These are phyloP conservation scores for Clonostachys solani DNA, from an alignment of 2,329 filamentous ascomycete genomes.

Conservation along the genomic window DNA sequence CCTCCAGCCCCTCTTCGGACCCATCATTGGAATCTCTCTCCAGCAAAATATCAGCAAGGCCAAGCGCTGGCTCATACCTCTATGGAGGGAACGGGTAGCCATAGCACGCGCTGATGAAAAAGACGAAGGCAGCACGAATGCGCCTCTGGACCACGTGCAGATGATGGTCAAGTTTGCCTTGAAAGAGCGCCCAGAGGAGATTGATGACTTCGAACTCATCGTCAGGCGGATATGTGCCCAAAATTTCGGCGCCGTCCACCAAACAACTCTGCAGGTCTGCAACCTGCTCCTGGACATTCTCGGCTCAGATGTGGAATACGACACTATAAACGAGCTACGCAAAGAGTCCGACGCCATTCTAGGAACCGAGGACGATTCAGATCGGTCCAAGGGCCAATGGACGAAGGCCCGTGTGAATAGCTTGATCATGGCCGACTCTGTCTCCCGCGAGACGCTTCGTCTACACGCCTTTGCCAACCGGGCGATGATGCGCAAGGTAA, in stretches of 20 bases:
- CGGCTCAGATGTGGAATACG: conserved; percentile 25
- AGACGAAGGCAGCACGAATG: conserved; percentile 4
- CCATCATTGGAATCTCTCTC: conserved; percentile 12
- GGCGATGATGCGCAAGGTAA: conserved; percentile 14
- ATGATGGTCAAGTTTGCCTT: conserved; percentile 33
- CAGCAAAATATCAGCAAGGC: conserved; percentile 14
- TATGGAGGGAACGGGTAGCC: conserved; percentile 14
- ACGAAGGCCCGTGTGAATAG: conserved; percentile 27
- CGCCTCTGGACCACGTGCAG: conserved; percentile 32
- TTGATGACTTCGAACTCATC: conserved; percentile 19
- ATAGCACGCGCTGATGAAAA: conserved; percentile 7
- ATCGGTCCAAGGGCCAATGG: conserved; percentile 17
- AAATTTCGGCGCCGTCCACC: conserved; percentile 33
- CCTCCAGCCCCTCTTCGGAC: conserved; percentile 23
- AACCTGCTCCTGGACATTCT: conserved; percentile 33
- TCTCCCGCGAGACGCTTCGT: conserved; percentile 32
- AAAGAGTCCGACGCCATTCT: conserved; percentile 27
- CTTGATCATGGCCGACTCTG: conserved; percentile 34
- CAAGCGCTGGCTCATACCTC: conserved; percentile 15
- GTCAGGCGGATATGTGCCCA: conserved; percentile 19
- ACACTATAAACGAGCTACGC: conserved; percentile 28
- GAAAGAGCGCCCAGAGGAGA: conserved; percentile 29
- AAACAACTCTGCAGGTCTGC: conserved; percentile 29
- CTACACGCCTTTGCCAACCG: conserved; percentile 14
- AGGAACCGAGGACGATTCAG: conserved; percentile 8